These are phyloP conservation scores for Mycena floridula DNA, from an alignment of 768 basidiomycete genomes.

Conservation along the genomic window DNA sequence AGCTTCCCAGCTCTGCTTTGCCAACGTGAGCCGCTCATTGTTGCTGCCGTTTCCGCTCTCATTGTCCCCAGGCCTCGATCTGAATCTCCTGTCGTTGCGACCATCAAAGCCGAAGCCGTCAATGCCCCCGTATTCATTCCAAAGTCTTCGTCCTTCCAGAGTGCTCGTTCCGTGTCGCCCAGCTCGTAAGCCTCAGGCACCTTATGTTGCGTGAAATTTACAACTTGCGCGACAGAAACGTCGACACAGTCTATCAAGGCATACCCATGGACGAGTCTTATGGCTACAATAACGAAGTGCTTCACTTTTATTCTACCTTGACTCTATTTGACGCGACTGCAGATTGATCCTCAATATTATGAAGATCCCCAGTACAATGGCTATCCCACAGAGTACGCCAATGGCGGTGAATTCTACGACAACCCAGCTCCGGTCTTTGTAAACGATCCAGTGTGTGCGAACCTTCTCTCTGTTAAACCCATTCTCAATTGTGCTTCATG, in stretches of 20 bases:
- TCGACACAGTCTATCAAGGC: neutral
- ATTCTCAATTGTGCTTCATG: constrained; percentile 1
- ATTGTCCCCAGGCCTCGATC: constrained; percentile 27
- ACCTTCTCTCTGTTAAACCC: constrained; percentile 4
- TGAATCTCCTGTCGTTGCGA: constrained; percentile 37
- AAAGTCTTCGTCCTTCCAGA: constrained; percentile 43
- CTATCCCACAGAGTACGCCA: constrained; percentile 23
- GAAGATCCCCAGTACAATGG: constrained; percentile 21
- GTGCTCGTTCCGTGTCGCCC: constrained; percentile 23
- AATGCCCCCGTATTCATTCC: constrained; percentile 86
- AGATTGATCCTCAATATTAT: constrained; percentile 25
- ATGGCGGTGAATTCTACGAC: constrained; percentile 35
- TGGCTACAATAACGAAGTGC: neutral
- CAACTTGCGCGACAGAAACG: neutral
- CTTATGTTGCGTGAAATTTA: constrained; percentile 17
- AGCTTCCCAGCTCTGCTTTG: constrained; percentile 19
- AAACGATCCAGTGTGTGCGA: constrained; percentile 63
- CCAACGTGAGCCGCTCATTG: constrained; percentile 22
- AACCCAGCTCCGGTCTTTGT: constrained; percentile 39
- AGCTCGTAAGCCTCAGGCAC: constrained; percentile 22
- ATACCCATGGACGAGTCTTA: neutral
- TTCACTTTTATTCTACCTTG: neutral
- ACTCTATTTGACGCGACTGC: neutral
- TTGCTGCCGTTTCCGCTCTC: neutral
- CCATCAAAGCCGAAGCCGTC: constrained; percentile 58